These are phyloP conservation scores for Colletotrichum sp. DNA, from an alignment of 2,329 filamentous ascomycete species.

Conservation along the genomic window DNA sequence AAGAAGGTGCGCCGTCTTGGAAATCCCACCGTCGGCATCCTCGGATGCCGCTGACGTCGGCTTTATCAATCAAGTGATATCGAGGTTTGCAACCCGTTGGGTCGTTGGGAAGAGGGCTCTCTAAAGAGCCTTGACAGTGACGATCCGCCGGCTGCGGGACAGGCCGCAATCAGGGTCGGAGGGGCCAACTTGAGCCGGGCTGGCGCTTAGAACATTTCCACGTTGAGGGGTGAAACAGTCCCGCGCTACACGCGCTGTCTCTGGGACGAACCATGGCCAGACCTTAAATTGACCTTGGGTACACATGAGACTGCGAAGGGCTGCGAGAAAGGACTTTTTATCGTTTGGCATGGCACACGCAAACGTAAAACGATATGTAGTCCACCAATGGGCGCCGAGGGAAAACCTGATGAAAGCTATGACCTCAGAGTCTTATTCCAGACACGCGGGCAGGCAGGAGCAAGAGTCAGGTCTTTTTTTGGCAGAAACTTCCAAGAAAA, in stretches of 20 bases:
- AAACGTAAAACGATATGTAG: neutral
- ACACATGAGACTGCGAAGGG: neutral
- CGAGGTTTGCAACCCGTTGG: neutral
- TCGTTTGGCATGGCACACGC: neutral
- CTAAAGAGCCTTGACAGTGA: neutral
- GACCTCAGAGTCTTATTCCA: conserved; percentile 12
- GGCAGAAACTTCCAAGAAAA: conserved; percentile 11
- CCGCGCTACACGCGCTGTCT: neutral
- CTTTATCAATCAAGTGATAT: neutral
- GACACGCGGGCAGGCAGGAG: neutral
- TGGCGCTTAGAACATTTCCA: neutral
- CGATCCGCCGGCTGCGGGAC: neutral
- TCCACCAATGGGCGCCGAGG: neutral
- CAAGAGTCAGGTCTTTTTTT: neutral
- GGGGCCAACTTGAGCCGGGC: neutral
- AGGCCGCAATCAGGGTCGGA: neutral
- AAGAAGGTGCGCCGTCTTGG: neutral
- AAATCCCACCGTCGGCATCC: neutral
- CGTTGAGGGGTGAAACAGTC: neutral
- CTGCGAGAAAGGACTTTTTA: neutral
- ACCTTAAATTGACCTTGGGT: conserved; percentile 11
- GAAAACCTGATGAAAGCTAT: conserved; percentile 5
- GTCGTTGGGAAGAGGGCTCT: neutral
- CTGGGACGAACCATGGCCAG: conserved; percentile 17
- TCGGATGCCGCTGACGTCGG: too few relatives aligned